A percentile compares a stretch with the other conserved stretches of the same genome.
phyloP scores from a whole-genome alignment of 345 rosid genomes.

The Noccaea caerulescens region DNA sequence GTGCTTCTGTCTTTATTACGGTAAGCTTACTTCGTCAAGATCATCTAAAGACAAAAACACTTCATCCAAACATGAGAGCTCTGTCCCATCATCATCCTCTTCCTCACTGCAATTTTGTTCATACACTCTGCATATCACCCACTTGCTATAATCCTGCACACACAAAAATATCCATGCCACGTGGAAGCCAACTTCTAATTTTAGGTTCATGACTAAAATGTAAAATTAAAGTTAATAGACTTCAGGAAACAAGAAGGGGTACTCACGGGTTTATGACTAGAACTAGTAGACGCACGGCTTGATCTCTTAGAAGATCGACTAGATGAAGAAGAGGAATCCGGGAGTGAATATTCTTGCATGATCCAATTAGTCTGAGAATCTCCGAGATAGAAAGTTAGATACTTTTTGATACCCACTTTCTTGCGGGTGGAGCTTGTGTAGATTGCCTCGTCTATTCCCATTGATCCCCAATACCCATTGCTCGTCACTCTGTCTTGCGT shows the following conservation, averaged over 20 bases:
- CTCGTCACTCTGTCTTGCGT: slow-evolving; percentile 60
- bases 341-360: slow-evolving; percentile 81
- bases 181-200: slow-evolving; percentile 20
- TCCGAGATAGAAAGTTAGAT: slow-evolving; percentile 60
- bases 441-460: slow-evolving; percentile 73
- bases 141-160: slow-evolving; percentile 74
- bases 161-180: slow-evolving; percentile 28
- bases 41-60: slow-evolving; percentile 92
- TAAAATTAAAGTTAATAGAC: background rate
- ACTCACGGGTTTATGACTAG: slow-evolving; percentile 49
- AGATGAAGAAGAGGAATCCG: slow-evolving; percentile 45
- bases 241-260: slow-evolving; percentile 12
- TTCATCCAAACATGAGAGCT: slow-evolving; percentile 93
- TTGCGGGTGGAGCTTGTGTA: slow-evolving; percentile 47
- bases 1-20: slow-evolving; percentile 48
- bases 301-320: slow-evolving; percentile 61
- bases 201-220: slow-evolving; percentile 8
- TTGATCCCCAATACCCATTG: slow-evolving; percentile 79
- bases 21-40: slow-evolving; percentile 88
- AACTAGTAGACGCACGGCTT: slow-evolving; percentile 45
- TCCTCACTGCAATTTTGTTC: slow-evolving; percentile 53
- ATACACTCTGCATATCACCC: slow-evolving; percentile 90
- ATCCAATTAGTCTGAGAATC: slow-evolving; percentile 79
- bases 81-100: slow-evolving; percentile 60
- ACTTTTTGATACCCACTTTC: slow-evolving; percentile 71